Base-by-base conservation (phyloP, 768 basidiomycete genomes). In the Lactarius akahatsu region DNA sequence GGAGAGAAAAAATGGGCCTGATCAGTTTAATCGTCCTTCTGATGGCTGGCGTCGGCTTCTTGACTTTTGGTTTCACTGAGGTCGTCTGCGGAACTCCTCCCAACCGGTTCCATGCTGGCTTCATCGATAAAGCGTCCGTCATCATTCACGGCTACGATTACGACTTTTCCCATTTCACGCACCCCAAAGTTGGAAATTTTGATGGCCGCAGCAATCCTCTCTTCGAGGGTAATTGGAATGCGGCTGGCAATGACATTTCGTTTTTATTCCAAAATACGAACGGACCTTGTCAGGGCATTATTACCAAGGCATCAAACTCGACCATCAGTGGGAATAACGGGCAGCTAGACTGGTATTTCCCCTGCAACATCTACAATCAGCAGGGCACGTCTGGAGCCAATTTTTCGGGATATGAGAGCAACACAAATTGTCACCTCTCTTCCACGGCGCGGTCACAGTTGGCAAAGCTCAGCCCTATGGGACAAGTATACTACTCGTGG, bases 1-100 rank as follows among this genome's bases (percentile, higher is more conserved):
- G 96, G 96, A 84, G 97, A 69, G 97, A 99, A 79, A 99, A 99
- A 80, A 94, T 98, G 77, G 97, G 96, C 9, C 84, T 99, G 30
- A 80, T 99, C 58, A 80, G 82, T 70, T 82, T 98, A 76, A 93
- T 96, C 73, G 75, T 84, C 18, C 5, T 77, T n/a, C 83, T 95
- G 69, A 97, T 98, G 96, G 91, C 92, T 20, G 85, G 81, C 61
- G 97, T 99, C 73, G 97, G 96, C 74, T 99, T 94, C 85, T 82
- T 99, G 74, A 99, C 97, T 13, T 99, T 99, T 78, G 97, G 97
- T 9, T 99, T 99, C 81, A 98, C 95, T 11, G 86, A 94, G 73
- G 79, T 87, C 62, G 97, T 98, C 52, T 99, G 97, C 76, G 94
- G 94, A 40, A 89, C 82, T 41, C 93, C 94, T 40, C 84, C 91